Evolutionary conservation across 2,329 filamentous ascomycete genomes (phyloP), one percentile per base, ranked within the genome.

Genomic region (Talaromyces islandicus): DNA sequence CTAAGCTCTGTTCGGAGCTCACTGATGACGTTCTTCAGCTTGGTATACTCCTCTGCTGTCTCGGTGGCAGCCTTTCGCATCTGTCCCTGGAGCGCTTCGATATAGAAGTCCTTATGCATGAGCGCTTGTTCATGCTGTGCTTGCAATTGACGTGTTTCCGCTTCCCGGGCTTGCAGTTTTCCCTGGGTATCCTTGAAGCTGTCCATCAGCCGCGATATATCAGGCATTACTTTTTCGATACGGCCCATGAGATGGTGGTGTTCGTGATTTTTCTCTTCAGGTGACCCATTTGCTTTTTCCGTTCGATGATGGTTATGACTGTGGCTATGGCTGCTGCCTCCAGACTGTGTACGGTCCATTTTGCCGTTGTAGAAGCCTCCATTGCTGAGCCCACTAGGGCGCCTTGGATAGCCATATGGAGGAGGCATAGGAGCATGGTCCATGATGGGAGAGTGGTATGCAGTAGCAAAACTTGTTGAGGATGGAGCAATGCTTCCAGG

Each of bases 31-130:
- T 75, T 74, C 64, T 73, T 77, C 54, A 78, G 64, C 46, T 69
- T 73, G 9, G 71, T 69, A 56, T 73, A 76, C 64, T 85, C 81
- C 52, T 77, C 75, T 0, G 79, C 78, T 61, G 80, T 79, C 60
- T 82, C 79, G 57, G 77, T 77, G 53, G 79, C 77, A 19, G 80
- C 72, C 52, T 76, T 78, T 51, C 77, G 75, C 66, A 83, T 75
- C 65, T 81, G 80, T 25, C 77, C 75, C 59, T 80, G 80, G 62
- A 84, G 65, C 14, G 77, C 74, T 62, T 80, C 77, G 58, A 85
- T 81, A 63, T 84, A 80, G 56, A 75, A 78, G 54, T 84, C 81
- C 66, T 83, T 83, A 57, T 76, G 75, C 69, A 79, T 78, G 38
- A 83, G 67, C 30, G 76, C 77, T 62, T 83, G 79, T 54, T 81